Evolutionary conservation across 1,139 yeast species (phyloP), one percentile per base, ranked within the genome.

Genomic region (Diutina ranongensis): DNA sequence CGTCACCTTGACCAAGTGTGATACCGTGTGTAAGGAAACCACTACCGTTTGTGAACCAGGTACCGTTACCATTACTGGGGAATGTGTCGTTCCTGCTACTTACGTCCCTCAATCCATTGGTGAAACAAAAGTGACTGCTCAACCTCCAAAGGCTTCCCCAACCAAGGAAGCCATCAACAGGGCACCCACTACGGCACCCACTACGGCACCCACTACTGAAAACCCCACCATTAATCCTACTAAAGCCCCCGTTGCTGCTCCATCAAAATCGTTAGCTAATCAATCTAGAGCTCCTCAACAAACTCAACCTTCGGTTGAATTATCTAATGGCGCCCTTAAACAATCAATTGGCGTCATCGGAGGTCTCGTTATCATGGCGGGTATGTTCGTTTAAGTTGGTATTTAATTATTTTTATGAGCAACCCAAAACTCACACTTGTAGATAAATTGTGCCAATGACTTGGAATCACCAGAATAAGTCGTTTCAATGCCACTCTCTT

Each of bases 401-500:
- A 31, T 4, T 31, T 31, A 31, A 31, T 31, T 12, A 4, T 31
- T 31, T 4, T 12, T n/a, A 12, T 31, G 34, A n/a, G 83, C 13
- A 32, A 81, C 78, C 89, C 94, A 86, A 55, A 67, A 84, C 49
- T 80, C 87, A 54, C 92, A 81, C 38, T 76, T 65, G 55, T 82
- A 85, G 5, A 61, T 60, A 67, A 74, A 82, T 1, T 72, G 67
- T 0, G 85, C 83, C 60, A 83, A 62, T 1, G 80, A 61, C 45
- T 63, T 57, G 0, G 58, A 54, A 53, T 83, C 86, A 1, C 72
- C 64, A 15, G 86, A 75, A 55, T 85, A 85, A 0, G 74, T 65
- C 4, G 78, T 62, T 18, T 69, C 64, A 10, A 79, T 66, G 4
- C 58, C 70, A 2, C 70, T 60, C 51, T 71, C 74, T 44, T 64